Base-by-base conservation (phyloP, 768 basidiomycete genomes). In the Panus rudis region DNA sequence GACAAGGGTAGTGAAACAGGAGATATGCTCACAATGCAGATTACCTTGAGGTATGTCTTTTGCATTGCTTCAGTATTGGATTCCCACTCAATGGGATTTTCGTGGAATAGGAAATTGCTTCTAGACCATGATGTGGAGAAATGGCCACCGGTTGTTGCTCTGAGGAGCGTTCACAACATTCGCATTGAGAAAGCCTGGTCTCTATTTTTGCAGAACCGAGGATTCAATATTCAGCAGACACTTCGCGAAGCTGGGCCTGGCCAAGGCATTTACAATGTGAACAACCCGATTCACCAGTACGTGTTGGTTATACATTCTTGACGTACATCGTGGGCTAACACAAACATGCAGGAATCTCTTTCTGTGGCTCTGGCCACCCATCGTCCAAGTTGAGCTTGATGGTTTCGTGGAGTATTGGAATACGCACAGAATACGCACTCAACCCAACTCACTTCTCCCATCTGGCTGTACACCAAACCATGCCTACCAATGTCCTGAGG, bases 1-100 rank as follows among this genome's bases (percentile, higher is more conserved):
- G 64, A 64, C 41, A 60, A 60, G 25, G 63, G 64, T 0, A 53
- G 59, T 4, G 63, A 65, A 37, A 54, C 53, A 14, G 62, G 62
- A 0, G 55, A 56, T 45, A 56, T 62, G 39, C 53, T 41, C 46
- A 59, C 27, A 24, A 25, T 39, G 32, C 52, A 57, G 42, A 37
- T 13, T 40, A 42, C 12, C 34, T 33, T 49, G 24, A 16, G 25
- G 30, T 37, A 21, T 24, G 25, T 42, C 10, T 8, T 17, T 37
- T 37, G 11, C 35, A 8, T 37, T 37, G n/a, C n/a, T n/a, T 37
- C 35, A 37, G 10, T 13, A 37, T 20, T 11, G 35, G 17, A 11
- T n/a, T 37, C 21, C 21, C 35, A 8, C 14, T 8, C 19, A 8
- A 37, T 20, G 35, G 8, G 11, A 37, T n/a, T 20, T 8, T 17